These are phyloP conservation scores for Penicillium angulare DNA, from an alignment of 495 filamentous ascomycete species.

Conservation along the genomic window DNA sequence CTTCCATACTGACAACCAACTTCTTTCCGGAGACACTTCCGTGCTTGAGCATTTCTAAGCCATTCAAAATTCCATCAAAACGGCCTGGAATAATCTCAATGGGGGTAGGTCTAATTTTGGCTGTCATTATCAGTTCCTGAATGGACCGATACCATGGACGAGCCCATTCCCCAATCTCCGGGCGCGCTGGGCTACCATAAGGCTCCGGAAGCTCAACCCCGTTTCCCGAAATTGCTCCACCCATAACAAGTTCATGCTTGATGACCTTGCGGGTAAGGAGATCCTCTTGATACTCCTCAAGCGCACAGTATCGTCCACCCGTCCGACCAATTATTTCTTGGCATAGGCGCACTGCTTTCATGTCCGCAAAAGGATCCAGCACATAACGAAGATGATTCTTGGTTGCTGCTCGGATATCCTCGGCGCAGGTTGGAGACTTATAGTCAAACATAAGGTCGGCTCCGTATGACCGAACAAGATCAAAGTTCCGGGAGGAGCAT, in stretches of 20 bases:
- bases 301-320: conserved; percentile 41
- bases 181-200: conserved; percentile 20
- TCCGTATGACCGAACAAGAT: conserved; percentile 49
- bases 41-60: conserved; percentile 22
- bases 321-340: conserved; percentile 37
- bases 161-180: conserved; percentile 23
- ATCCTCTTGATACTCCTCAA: conserved; percentile 34
- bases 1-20: conserved; percentile 17
- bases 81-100: conserved; percentile 15
- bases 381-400: conserved; percentile 35
- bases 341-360: conserved; percentile 36
- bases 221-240: conserved; percentile 25
- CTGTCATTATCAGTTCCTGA: conserved; percentile 20
- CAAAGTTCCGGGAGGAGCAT: conserved; percentile 56
- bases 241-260: conserved; percentile 29
- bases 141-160: conserved; percentile 18
- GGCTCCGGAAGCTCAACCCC: conserved; percentile 29
- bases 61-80: conserved; percentile 29
- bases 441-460: conserved; percentile 58
- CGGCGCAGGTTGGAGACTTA: conserved; percentile 34
- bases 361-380: conserved; percentile 41
- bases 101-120: conserved; percentile 21
- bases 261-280: conserved; percentile 24
- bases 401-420: conserved; percentile 41
- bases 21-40: conserved; percentile 31